Evolutionary conservation across 108 stramenopile genomes (phyloP), one percentile per base, ranked within the genome.

Genomic region (Conticribra weissflogii): DNA sequence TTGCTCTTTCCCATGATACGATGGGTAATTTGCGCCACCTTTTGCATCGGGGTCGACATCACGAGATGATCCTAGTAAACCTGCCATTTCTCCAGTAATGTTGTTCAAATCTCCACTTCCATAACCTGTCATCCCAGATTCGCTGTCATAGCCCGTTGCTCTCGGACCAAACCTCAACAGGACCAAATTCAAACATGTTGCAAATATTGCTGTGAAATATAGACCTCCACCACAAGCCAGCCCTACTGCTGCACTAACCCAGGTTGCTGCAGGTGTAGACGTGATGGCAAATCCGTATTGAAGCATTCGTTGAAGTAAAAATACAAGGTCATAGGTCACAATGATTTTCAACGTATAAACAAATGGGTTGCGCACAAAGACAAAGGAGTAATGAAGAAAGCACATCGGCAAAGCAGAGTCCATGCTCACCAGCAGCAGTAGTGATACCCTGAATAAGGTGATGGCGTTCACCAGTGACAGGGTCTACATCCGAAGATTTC

Each of bases 121-220:
- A 17, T 3, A 4, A 4, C 25, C 3, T 15, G 19, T 3, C n/a
- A 16, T 16, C n/a, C 15, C 50, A 21, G 50, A 51, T 16, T n/a
- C 59, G n/a, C n/a, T n/a, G 53, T n/a, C 66, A 23, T 3, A 19
- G 18, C 50, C 56, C 19, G 30, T 18, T 46, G 28, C 9, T 21
- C 92, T 70, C n/a, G 92, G 92, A 21, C 89, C 92, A 71, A 93
- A 94, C 24, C 92, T 79, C 70, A 97, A 59, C 46, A 97, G 66
- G 17, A 92, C 55, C 66, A 97, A 64, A 66, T 92, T 91, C 12
- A 94, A 32, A n/a, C 85, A 89, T 14, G 82, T 75, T 15, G 83
- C 72, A 66, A 95, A 84, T 12, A 54, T 59, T 8, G 93, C 94
- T 36, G 78, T 72, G 81, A 96, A 91, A 74, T 93, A 92, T 46